Evolutionary conservation across 73 alveolate genomes (phyloP).

Genomic region (Stentor coeruleus): DNA sequence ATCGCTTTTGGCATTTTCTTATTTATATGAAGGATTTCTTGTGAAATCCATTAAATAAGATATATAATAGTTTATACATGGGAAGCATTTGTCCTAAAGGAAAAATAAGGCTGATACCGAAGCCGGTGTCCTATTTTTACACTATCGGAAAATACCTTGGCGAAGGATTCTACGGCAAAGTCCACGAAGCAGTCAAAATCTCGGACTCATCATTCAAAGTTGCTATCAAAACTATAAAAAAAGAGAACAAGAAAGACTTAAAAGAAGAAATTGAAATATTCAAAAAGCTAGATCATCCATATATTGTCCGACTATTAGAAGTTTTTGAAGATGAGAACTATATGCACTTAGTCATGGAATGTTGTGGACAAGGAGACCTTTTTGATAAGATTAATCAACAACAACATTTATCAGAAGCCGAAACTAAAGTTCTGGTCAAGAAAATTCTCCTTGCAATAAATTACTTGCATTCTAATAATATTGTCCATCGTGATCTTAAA

Average conservation of each 20-base stretch:
- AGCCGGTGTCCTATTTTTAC: background rate
- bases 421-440: background rate
- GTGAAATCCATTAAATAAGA: too few species aligned
- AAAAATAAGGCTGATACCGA: background rate
- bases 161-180: background rate
- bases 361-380: slow-evolving; percentile 47
- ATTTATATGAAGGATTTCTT: too few species aligned
- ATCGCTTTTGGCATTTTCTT: too few species aligned
- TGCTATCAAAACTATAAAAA: background rate
- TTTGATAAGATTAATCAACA: background rate
- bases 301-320: slow-evolving; percentile 41
- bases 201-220: background rate
- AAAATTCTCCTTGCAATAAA: slow-evolving; percentile 9
- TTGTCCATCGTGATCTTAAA: slow-evolving; percentile 4
- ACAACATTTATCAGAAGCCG: background rate
- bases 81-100: background rate
- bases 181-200: background rate
- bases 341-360: slow-evolving; percentile 58
- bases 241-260: background rate
- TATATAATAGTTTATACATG: too few species aligned
- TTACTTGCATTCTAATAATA: background rate
- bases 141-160: background rate
- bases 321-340: slow-evolving; percentile 42
- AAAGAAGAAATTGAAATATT: slow-evolving; percentile 41
- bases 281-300: slow-evolving; percentile 47